A percentile compares a stretch with the other conserved stretches of the same genome.
These are phyloP conservation scores for Chlorociboria aeruginascens DNA, from an alignment of 495 filamentous ascomycete genomes.

Conservation along the genomic window DNA sequence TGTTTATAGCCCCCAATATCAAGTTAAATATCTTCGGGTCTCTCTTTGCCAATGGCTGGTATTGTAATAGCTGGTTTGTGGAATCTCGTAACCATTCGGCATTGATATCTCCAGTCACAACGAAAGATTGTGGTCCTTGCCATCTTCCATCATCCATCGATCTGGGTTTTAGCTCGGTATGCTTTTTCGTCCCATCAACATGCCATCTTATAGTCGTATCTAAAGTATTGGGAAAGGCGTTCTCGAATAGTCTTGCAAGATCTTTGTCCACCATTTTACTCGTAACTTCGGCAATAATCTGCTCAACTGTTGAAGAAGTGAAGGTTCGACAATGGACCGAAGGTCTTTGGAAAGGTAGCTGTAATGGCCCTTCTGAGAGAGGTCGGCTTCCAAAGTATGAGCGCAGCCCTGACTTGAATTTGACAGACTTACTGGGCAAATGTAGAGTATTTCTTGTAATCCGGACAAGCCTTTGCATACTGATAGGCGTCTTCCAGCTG, in stretches of 20 bases:
- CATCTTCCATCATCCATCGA: conserved; percentile 45
- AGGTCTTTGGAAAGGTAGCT: conserved; percentile 84
- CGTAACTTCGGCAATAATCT: conserved; percentile 74
- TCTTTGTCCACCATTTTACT: conserved; percentile 74
- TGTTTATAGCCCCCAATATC: conserved; percentile 92
- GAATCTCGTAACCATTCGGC: conserved; percentile 97
- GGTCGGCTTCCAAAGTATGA: conserved; percentile 42
- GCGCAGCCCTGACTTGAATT: not conserved
- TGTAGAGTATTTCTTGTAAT: conserved; percentile 34
- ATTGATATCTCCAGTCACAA: conserved; percentile 98
- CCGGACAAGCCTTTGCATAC: conserved; percentile 29
- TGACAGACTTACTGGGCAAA: conserved; percentile 29
- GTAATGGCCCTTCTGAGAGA: conserved; percentile 64
- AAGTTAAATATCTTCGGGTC: conserved; percentile 64
- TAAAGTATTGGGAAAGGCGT: conserved; percentile 65
- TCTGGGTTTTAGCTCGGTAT: conserved; percentile 28
- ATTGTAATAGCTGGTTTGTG: conserved; percentile 87
- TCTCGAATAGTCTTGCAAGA: conserved; percentile 86
- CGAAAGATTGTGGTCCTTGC: conserved; percentile 81
- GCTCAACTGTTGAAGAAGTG: conserved; percentile 69
- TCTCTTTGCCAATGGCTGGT: conserved; percentile 71
- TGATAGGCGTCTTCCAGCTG: not conserved
- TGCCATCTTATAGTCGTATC: conserved; percentile 47
- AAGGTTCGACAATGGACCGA: conserved; percentile 76
- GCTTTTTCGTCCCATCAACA: conserved; percentile 34